phyloP scores from a whole-genome alignment of 2,329 filamentous ascomycete genomes.

The Talaromyces piceae region DNA sequence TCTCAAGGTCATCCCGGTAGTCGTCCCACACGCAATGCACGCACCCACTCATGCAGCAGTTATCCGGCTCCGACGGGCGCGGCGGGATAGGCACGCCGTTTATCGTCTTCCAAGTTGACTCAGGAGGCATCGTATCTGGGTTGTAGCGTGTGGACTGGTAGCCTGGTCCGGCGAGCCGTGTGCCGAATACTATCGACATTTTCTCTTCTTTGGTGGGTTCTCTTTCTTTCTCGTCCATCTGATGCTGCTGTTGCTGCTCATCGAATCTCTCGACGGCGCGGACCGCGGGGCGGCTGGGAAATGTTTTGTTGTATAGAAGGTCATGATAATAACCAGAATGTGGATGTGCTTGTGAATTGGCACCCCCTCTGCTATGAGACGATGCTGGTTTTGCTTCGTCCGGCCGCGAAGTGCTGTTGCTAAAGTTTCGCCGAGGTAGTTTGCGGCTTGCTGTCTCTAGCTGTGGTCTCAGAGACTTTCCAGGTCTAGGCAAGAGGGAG shows the following conservation, averaged over 20 bases:
- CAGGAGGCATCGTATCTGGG: conserved; percentile 49
- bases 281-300: conserved; percentile 10
- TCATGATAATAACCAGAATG: conserved; percentile 40
- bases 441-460: not conserved
- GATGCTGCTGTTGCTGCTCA: not conserved
- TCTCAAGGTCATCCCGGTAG: conserved; percentile 85
- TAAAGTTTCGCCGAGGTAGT: not conserved
- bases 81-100: conserved; percentile 80
- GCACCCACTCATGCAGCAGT: conserved; percentile 98
- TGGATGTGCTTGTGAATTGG: conserved; percentile 29
- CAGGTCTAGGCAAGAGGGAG: not conserved
- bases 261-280: not conserved
- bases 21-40: conserved; percentile 96
- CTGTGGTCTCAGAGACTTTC: not conserved
- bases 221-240: too few relatives aligned
- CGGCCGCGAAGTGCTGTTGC: not conserved
- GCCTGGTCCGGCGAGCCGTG: conserved; percentile 64
- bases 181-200: conserved; percentile 72
- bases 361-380: not conserved
- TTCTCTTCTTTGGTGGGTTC: conserved; percentile 31
- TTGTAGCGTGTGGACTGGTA: conserved; percentile 55
- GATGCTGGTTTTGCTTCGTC: not conserved
- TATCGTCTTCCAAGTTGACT: conserved; percentile 52
- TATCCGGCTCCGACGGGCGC: conserved; percentile 80
- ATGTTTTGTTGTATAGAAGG: conserved; percentile 24